Base-by-base conservation (phyloP, 2,329 filamentous ascomycete genomes). In the Cadophora sp. region DNA sequence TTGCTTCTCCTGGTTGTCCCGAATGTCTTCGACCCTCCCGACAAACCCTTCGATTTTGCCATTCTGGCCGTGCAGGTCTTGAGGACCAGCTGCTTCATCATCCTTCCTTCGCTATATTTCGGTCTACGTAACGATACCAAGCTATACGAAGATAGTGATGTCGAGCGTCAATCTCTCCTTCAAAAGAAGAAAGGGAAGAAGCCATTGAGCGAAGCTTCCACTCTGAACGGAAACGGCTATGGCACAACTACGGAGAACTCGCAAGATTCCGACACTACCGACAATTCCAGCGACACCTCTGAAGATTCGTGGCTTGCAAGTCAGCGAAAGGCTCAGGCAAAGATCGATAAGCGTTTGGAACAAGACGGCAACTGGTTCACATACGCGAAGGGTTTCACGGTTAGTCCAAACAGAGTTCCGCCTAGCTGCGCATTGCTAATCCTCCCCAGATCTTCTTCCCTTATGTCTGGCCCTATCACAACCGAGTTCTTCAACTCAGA, bases 321-420 rank as follows among this genome's bases (percentile, higher is more conserved):
- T 58, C 81, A 85, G 74, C 82, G 85, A 48, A 82, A 82, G 75
- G 85, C 79, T 59, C 85, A 81, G 76, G 88, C 84, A 77, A 85
- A 79, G 70, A 89, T 87, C 81, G 82, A 88, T 69, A 90, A 92
- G 78, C 86, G 89, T 2, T 83, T 94, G n/a, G 84, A 90, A 75
- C 87, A 91, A 70, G 87, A 91, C 66, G 92, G 92, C 1, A 92
- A 89, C 70, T 95, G 91, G 91, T 84, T 92, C 71, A 86, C 87
- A 51, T 96, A 96, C 74, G 82, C 89, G 33, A 93, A 91, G 75
- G 87, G 89, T 6, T 96, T 94, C 79, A 82, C 83, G 74, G 87
- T 81, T 71, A 77, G 74, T 75, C 62, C n/a, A 24, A 64, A 27
- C 22, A 20, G 71, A 76, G 72, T 74, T 65, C 13, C 22, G 45